phyloP scores from a whole-genome alignment of 176 grass and related monocot species.

The Tuctoria greenei region DNA sequence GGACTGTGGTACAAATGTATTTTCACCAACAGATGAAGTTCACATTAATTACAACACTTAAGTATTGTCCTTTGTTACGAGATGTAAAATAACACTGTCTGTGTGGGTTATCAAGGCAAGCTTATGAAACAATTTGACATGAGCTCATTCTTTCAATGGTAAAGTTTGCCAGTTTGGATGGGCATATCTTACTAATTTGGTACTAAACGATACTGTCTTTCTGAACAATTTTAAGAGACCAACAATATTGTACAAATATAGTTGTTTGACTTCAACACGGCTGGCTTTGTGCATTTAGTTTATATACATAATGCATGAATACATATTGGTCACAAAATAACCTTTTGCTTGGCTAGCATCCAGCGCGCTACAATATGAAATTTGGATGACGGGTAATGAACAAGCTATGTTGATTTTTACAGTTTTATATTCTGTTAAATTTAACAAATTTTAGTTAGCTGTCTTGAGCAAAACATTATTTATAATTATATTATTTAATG shows the following conservation, averaged over 20 bases:
- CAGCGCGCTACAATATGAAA: background rate
- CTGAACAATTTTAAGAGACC: background rate
- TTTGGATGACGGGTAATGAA: background rate
- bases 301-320: background rate
- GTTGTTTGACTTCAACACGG: background rate
- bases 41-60: slow-evolving; percentile 15
- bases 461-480: background rate
- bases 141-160: slow-evolving; percentile 2
- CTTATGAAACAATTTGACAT: background rate
- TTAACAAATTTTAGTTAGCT: background rate
- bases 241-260: background rate
- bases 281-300: background rate
- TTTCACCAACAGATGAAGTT: slow-evolving; percentile 3
- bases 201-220: slow-evolving; percentile 15
- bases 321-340: slow-evolving; percentile 9
- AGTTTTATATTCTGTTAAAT: background rate
- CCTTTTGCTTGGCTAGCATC: background rate
- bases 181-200: background rate
- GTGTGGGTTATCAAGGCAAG: background rate
- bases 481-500: background rate
- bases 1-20: background rate
- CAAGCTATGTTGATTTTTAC: slow-evolving; percentile 1
- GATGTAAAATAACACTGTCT: slow-evolving; percentile 2
- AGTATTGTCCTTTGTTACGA: background rate
- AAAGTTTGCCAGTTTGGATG: slow-evolving; percentile 4